Evolutionary conservation across 768 basidiomycete genomes (phyloP).

Genomic region (Collybiopsis confluens): DNA sequence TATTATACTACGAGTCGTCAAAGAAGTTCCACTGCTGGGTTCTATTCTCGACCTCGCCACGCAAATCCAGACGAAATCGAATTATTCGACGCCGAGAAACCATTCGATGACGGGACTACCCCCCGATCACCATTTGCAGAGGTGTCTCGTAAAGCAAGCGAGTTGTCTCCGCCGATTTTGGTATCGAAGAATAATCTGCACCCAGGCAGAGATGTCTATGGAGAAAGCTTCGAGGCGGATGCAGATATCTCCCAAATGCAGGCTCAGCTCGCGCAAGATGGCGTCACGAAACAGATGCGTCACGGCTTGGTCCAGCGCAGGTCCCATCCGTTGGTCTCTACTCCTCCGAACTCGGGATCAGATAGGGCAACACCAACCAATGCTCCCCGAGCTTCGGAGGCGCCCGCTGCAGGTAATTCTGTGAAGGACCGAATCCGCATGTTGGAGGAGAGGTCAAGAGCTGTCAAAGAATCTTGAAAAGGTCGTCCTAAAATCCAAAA

Average conservation of each 20-base stretch:
- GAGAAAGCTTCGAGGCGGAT: too few relatives aligned
- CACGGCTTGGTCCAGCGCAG: neutral
- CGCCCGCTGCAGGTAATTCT: constrained; percentile 17
- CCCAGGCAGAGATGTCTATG: too few relatives aligned
- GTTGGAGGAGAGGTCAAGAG: constrained; percentile 22
- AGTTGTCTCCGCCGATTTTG: neutral
- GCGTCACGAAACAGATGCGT: too few relatives aligned
- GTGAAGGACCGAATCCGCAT: constrained; percentile 40
- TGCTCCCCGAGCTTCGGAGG: neutral
- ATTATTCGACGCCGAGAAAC: neutral
- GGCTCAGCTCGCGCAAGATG: neutral
- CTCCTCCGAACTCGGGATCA: neutral
- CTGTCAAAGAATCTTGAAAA: constrained; percentile 7
- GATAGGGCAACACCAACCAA: neutral
- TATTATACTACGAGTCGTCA: neutral
- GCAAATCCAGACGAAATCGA: constrained; percentile 13
- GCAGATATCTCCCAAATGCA: neutral
- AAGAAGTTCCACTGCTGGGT: constrained; percentile 9
- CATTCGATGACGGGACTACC: neutral
- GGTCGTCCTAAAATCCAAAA: too few relatives aligned
- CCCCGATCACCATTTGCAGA: neutral
- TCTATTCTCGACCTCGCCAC: constrained; percentile 13
- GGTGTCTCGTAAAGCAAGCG: neutral
- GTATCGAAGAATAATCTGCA: neutral
- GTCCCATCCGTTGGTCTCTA: neutral